These are phyloP conservation scores for Lonicera japonica DNA, from an alignment of 129 eudicot species.

Conservation along the genomic window DNA sequence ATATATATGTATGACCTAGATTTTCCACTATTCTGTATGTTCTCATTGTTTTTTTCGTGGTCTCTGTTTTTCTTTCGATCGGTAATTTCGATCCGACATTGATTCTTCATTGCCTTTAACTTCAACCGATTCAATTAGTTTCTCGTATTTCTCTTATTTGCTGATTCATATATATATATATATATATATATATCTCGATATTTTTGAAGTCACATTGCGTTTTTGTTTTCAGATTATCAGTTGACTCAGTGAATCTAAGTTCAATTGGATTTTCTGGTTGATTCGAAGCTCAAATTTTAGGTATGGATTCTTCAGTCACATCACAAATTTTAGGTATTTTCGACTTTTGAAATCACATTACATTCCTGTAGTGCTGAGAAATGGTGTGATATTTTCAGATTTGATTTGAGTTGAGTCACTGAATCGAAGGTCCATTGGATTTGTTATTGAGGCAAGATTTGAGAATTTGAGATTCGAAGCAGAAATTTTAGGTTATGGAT, in stretches of 20 bases:
- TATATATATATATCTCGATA: no score
- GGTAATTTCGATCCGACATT: slow-evolving; percentile 9
- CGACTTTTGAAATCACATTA: no score
- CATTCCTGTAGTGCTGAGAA: no score
- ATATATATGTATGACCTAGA: background rate
- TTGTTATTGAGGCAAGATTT: no score
- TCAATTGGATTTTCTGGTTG: background rate
- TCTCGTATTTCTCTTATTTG: background rate
- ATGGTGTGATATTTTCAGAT: slow-evolving; percentile 2
- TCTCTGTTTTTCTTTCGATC: slow-evolving; percentile 5
- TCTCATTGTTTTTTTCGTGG: background rate
- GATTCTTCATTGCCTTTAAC: slow-evolving; percentile 3
- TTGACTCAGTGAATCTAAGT: slow-evolving; percentile 26
- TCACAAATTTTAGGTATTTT: no score
- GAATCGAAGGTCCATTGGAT: slow-evolving; percentile 3
- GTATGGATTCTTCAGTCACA: slow-evolving; percentile 35
- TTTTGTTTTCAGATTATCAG: slow-evolving; percentile 13
- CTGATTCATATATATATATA: no score
- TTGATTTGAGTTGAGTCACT: slow-evolving; percentile 32
- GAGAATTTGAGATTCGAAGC: no score
- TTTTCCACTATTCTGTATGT: background rate
- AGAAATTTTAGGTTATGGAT: slow-evolving; percentile 27
- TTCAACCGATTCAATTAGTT: background rate
- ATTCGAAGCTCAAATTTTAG: background rate
- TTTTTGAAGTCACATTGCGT: no score